Percentiles rank a stretch among this genome's conserved stretches.
Evolutionary conservation across 2,329 filamentous ascomycete genomes (phyloP).

Genomic region (Didymella segeticola): DNA sequence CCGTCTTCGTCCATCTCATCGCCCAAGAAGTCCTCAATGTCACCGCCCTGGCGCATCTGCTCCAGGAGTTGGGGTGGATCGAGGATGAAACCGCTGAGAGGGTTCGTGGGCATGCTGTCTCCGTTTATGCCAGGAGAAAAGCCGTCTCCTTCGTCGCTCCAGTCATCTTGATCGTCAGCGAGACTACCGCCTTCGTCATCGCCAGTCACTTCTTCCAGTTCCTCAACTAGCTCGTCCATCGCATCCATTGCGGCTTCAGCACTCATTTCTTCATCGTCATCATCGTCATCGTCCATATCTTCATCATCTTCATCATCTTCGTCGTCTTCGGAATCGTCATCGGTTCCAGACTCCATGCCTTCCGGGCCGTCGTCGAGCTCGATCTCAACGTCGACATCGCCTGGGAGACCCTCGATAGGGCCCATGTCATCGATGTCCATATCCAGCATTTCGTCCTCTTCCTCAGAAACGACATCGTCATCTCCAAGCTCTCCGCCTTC

Average conservation of each 20-base stretch:
- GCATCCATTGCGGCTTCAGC: conserved; percentile 44
- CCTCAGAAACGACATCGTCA: conserved; percentile 82
- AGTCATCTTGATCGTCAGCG: conserved; percentile 48
- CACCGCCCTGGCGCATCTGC: conserved; percentile 53
- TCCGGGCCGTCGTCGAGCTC: conserved; percentile 75
- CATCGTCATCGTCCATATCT: conserved; percentile 57
- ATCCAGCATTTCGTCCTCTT: conserved; percentile 82
- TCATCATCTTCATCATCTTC: conserved; percentile 62
- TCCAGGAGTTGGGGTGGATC: conserved; percentile 49
- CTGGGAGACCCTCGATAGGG: conserved; percentile 67
- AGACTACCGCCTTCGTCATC: conserved; percentile 57
- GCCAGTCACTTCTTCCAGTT: conserved; percentile 54
- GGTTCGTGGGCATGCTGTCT: conserved; percentile 57
- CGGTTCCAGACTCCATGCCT: conserved; percentile 62
- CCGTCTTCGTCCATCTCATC: conserved; percentile 66
- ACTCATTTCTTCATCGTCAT: conserved; percentile 35
- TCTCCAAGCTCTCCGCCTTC: conserved; percentile 69
- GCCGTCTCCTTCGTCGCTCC: conserved; percentile 58
- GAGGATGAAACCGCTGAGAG: conserved; percentile 41
- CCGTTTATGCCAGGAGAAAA: conserved; percentile 55
- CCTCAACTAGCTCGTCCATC: conserved; percentile 41
- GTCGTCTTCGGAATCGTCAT: conserved; percentile 61
- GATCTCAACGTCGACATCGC: conserved; percentile 80
- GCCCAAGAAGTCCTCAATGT: conserved; percentile 61
- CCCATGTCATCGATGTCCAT: conserved; percentile 84